phyloP scores from a whole-genome alignment of 768 basidiomycete genomes.

The Epithele typhae region DNA sequence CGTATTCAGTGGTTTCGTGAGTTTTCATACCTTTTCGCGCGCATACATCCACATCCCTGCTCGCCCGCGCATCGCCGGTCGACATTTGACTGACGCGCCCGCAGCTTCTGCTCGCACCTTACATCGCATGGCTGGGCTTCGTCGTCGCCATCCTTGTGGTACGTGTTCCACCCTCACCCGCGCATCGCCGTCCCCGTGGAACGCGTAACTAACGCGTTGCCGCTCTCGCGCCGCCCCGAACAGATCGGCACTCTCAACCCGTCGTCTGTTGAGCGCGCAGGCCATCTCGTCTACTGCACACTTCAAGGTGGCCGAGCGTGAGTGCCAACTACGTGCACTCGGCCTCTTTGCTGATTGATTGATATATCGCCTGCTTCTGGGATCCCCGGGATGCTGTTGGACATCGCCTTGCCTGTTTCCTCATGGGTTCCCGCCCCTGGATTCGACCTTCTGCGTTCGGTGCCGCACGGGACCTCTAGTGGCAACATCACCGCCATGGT shows the following conservation, averaged over 20 bases:
- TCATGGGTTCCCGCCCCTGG: too few relatives aligned
- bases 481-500: slow-evolving; percentile 5
- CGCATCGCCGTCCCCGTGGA: too few relatives aligned
- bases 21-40: neutral
- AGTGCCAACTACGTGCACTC: neutral
- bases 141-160: slow-evolving; percentile 11
- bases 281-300: slow-evolving; percentile 11
- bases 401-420: too few relatives aligned
- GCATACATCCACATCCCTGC: too few relatives aligned
- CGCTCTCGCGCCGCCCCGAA: too few relatives aligned
- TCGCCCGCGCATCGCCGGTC: too few relatives aligned
- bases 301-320: slow-evolving; percentile 7
- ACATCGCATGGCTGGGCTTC: slow-evolving; percentile 10
- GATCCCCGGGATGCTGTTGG: too few relatives aligned
- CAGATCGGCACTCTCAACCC: slow-evolving; percentile 10
- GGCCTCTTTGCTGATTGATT: neutral
- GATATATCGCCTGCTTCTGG: too few relatives aligned
- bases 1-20: slow-evolving; percentile 5
- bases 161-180: neutral
- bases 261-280: slow-evolving; percentile 1
- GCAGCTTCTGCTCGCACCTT: slow-evolving; percentile 11
- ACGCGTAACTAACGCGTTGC: too few relatives aligned
- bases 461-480: neutral
- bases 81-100: too few relatives aligned
- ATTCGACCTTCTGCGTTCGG: too few relatives aligned